Percentiles rank a stretch among this genome's conserved stretches.
Conservation (phyloP, 352 stramenopile species). For the Albugo candida region DNA sequence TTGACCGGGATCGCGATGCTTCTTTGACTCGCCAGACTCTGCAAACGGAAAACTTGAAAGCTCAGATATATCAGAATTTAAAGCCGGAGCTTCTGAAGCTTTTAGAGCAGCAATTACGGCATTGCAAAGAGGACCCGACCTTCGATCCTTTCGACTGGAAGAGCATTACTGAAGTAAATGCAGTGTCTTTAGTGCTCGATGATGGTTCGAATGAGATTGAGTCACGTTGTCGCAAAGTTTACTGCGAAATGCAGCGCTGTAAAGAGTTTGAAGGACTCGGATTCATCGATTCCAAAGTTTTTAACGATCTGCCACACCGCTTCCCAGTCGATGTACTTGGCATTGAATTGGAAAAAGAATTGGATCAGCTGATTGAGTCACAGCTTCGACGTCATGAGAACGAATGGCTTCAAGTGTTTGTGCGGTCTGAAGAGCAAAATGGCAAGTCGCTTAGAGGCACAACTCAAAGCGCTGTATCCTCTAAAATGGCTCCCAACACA, state of each 20-base stretch:
- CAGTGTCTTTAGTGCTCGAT: too few relatives aligned
- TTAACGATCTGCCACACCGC: slow-evolving; percentile 79
- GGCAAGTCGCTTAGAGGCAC: not conserved
- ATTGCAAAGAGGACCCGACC: too few relatives aligned
- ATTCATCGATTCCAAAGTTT: slow-evolving; percentile 78
- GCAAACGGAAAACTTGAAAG: not conserved
- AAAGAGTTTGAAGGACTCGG: slow-evolving; percentile 64
- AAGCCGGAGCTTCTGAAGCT: not conserved
- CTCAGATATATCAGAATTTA: not conserved
- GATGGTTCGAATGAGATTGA: too few relatives aligned
- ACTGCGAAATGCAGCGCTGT: slow-evolving; percentile 78
- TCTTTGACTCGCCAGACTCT: too few relatives aligned
- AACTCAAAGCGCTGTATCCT: not conserved
- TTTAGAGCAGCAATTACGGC: too few relatives aligned
- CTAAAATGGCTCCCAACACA: slow-evolving; percentile 3
- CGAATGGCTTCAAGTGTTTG: slow-evolving; percentile 28
- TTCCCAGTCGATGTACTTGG: slow-evolving; percentile 80
- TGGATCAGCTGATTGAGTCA: slow-evolving; percentile 74
- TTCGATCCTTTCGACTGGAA: too few relatives aligned
- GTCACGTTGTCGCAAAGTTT: slow-evolving; percentile 64
- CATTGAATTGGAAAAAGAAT: slow-evolving; percentile 80
- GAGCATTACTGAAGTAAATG: too few relatives aligned
- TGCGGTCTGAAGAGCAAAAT: slow-evolving; percentile 1
- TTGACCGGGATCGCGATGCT: too few relatives aligned
- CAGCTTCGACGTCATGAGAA: slow-evolving; percentile 47